Conservation (phyloP, 306 rosid species). For the Cicer yamashitae region DNA sequence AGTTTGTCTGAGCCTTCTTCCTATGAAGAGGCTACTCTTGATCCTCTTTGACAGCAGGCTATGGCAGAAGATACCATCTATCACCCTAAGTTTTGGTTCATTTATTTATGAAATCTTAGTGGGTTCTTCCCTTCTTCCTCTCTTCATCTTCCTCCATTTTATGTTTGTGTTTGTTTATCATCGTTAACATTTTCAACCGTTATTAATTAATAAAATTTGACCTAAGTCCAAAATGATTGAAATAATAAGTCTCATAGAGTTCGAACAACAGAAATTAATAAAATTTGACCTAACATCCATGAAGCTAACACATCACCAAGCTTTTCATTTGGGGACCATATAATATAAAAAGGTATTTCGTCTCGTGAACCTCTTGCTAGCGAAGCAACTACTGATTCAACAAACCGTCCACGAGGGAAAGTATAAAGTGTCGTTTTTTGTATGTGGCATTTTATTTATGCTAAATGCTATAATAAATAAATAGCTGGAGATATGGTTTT, state of each 20-base stretch:
- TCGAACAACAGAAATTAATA: not conserved
- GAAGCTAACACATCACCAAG: constrained; percentile 16
- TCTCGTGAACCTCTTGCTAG: constrained; percentile 29
- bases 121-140: too few species aligned
- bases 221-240: not conserved
- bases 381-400: not conserved
- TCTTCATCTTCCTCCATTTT: too few species aligned
- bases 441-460: constrained; percentile 4
- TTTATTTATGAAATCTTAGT: too few species aligned
- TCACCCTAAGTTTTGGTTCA: too few species aligned
- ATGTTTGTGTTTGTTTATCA: too few species aligned
- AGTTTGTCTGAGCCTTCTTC: too few species aligned
- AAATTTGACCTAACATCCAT: not conserved
- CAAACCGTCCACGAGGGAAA: constrained; percentile 16
- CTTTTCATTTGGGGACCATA: constrained; percentile 33
- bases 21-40: too few species aligned
- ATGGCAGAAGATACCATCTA: too few species aligned
- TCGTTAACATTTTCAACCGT: too few species aligned
- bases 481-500: not conserved
- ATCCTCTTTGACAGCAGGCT: too few species aligned
- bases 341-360: not conserved
- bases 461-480: not conserved
- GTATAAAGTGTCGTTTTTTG: constrained; percentile 14
- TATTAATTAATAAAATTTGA: not conserved
- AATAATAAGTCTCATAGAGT: not conserved